A percentile compares a stretch with the other conserved stretches of the same genome.
These are phyloP conservation scores for Fomes fomentarius DNA, from an alignment of 1,284 basidiomycete species.

Conservation along the genomic window DNA sequence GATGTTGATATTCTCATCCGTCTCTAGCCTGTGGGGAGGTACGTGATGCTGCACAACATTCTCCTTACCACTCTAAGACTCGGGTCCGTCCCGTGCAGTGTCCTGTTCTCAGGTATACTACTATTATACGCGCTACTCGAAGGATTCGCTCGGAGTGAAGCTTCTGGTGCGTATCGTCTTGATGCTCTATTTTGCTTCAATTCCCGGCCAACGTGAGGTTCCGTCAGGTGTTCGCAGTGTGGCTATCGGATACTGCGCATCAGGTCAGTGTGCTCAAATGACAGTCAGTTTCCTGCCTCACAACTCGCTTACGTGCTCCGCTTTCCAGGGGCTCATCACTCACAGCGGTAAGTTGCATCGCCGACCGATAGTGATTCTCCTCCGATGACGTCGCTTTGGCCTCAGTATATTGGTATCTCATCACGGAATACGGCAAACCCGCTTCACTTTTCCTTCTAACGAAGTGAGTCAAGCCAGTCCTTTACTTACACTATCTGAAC, in stretches of 20 bases:
- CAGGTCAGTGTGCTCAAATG: conserved; percentile 4
- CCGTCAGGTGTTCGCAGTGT: conserved; percentile 42
- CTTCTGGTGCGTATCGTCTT: conserved; percentile 38
- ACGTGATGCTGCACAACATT: too few species aligned
- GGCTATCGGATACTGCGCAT: conserved; percentile 55
- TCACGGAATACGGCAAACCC: conserved; percentile 49
- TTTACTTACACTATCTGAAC: neutral
- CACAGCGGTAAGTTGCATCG: conserved; percentile 45
- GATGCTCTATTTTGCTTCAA: neutral
- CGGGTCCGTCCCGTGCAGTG: conserved; percentile 46
- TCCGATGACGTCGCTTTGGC: neutral
- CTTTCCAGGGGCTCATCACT: conserved; percentile 50
- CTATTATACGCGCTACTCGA: conserved; percentile 54
- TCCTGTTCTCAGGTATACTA: conserved; percentile 59
- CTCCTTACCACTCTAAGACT: too few species aligned
- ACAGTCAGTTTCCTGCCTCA: neutral
- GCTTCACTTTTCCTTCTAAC: conserved; percentile 32
- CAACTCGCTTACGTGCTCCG: neutral
- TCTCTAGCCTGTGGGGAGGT: conserved; percentile 46
- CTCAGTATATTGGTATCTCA: conserved; percentile 56
- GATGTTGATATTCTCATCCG: neutral
- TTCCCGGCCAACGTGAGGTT: neutral
- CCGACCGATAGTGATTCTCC: neutral
- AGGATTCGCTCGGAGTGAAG: conserved; percentile 55
- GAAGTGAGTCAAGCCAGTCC: neutral